Evolutionary conservation across 371 early-diverging fungal genomes (phyloP).

Genomic region (Zopfochytrium polystomum): DNA sequence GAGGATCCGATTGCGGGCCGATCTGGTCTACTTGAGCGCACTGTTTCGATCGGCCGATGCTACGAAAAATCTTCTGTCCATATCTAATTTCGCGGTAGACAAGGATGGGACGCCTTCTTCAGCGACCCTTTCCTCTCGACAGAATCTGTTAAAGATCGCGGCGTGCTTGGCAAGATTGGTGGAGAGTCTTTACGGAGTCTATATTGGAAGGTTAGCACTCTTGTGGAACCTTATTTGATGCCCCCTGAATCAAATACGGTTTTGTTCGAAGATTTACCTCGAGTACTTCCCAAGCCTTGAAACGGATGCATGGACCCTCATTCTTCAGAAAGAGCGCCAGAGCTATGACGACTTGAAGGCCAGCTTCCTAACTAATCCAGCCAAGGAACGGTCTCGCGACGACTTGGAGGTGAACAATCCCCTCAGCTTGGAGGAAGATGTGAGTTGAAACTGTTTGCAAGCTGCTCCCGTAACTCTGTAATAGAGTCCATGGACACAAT

Average conservation of each 20-base stretch:
- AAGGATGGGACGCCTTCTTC: constrained; percentile 21
- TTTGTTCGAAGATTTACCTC: constrained; percentile 35
- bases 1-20: too few relatives aligned
- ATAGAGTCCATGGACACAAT: constrained; percentile 90
- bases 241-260: background rate
- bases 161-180: constrained; percentile 15
- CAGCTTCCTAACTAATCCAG: constrained; percentile 68
- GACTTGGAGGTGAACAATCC: constrained; percentile 77
- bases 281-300: constrained; percentile 35
- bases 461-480: constrained; percentile 1
- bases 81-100: background rate
- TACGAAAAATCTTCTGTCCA: too few relatives aligned
- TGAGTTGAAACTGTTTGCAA: constrained; percentile 30
- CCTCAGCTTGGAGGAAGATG: constrained; percentile 74
- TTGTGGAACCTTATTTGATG: background rate
- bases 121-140: constrained; percentile 29
- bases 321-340: constrained; percentile 62
- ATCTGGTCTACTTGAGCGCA: too few relatives aligned
- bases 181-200: constrained; percentile 27
- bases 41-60: too few relatives aligned
- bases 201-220: constrained; percentile 35
- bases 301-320: constrained; percentile 55
- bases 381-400: constrained; percentile 38
- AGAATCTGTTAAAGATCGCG: constrained; percentile 27
- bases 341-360: constrained; percentile 63